These are phyloP conservation scores for Salix suchowensis DNA, from an alignment of 345 rosid species.

Conservation along the genomic window DNA sequence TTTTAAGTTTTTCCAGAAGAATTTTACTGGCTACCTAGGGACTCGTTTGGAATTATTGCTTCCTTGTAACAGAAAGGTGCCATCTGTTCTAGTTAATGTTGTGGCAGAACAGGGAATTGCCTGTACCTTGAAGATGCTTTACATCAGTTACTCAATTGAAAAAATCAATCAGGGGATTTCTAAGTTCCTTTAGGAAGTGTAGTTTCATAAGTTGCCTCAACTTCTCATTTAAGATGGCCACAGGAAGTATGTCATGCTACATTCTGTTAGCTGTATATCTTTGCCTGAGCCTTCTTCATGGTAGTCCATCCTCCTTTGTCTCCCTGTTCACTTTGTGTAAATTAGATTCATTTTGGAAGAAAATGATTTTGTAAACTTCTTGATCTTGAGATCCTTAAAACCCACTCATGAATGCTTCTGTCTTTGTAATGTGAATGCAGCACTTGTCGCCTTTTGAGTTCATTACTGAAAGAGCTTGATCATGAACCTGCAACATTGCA, in stretches of 20 bases:
- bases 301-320: neutral
- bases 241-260: too few species aligned
- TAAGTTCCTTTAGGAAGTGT: neutral
- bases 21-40: too few species aligned
- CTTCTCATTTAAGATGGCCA: neutral
- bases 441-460: constrained; percentile 70
- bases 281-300: too few species aligned
- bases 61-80: too few species aligned
- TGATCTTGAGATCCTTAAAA: neutral
- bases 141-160: neutral
- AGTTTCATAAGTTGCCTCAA: neutral
- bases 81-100: too few species aligned
- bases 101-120: too few species aligned
- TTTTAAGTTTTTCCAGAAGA: too few species aligned
- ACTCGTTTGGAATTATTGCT: too few species aligned
- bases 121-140: neutral
- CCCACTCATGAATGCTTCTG: neutral
- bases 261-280: too few species aligned
- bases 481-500: constrained; percentile 66
- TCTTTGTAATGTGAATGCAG: constrained; percentile 34
- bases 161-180: neutral
- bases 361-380: neutral
- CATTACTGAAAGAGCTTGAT: constrained; percentile 83
- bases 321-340: neutral
- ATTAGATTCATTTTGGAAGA: neutral